Conservation (phyloP, 441 rosid species). For the Pelargonium fulgidum region DNA sequence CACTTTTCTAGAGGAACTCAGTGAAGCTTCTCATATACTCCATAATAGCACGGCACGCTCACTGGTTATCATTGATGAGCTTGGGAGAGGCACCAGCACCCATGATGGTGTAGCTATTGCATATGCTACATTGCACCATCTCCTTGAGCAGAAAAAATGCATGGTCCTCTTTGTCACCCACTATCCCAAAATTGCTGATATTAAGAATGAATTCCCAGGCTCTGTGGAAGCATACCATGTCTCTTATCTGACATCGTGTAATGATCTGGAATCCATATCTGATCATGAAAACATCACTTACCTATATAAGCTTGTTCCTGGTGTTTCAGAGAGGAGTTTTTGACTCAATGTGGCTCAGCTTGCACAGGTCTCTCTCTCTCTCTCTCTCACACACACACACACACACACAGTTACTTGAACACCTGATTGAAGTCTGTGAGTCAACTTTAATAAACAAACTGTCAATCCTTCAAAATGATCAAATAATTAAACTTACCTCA, state of each 20-base stretch:
- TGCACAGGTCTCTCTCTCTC: slow-evolving; percentile 52
- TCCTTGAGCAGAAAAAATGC: slow-evolving; percentile 59
- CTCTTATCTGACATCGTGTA: slow-evolving; percentile 59
- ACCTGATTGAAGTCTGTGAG: background rate
- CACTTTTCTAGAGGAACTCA: slow-evolving; percentile 84
- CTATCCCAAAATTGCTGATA: slow-evolving; percentile 72
- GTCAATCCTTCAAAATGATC: too few relatives aligned
- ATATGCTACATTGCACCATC: slow-evolving; percentile 69
- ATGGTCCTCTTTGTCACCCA: slow-evolving; percentile 89
- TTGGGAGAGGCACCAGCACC: slow-evolving; percentile 93
- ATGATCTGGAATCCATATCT: slow-evolving; percentile 20
- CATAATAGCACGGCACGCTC: slow-evolving; percentile 56
- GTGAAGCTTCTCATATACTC: slow-evolving; percentile 70
- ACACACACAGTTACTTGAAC: background rate
- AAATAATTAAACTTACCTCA: too few relatives aligned
- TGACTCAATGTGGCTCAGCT: slow-evolving; percentile 86
- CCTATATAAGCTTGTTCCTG: slow-evolving; percentile 74
- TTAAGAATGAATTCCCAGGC: slow-evolving; percentile 42
- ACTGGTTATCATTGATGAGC: slow-evolving; percentile 84
- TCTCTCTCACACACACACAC: background rate
- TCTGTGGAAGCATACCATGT: slow-evolving; percentile 74
- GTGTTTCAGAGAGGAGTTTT: slow-evolving; percentile 79
- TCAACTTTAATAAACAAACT: slow-evolving; percentile 12
- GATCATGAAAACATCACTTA: slow-evolving; percentile 68
- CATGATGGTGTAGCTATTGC: slow-evolving; percentile 95